Base-by-base conservation (phyloP, 768 basidiomycete species). In the Naematelia aurantialba region DNA sequence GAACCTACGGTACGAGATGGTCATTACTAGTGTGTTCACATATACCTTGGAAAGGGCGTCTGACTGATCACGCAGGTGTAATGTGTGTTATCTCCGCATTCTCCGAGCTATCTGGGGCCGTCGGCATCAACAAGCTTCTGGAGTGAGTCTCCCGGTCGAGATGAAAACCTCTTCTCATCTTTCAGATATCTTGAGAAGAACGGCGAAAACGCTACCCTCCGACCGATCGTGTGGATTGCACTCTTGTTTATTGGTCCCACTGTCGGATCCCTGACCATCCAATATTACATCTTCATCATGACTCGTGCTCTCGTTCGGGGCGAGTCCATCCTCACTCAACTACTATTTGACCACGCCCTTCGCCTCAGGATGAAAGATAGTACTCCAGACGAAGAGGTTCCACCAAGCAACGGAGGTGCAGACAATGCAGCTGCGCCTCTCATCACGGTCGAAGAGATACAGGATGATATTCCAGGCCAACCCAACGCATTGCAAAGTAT, bases 321-420 rank as follows among this genome's bases (percentile, higher is more conserved):
- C 3, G 84, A 87, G 67, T 80, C 78, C 29, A 75, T 87, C 62
- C 61, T 83, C 63, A 82, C 82, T 25, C 82, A 83, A 65, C 79
- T 91, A 5, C 85, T 92, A 70, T 93, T 92, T 78, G 88, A 89
- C 44, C 89, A 91, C 67, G 87, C 90, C 17, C 80, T 90, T 4
- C 81, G 85, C 27, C 83, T 88, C 45, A 81, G 87, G 29, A 79
- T 86, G 76, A 83, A 84, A 19, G 82, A 82, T 39, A 49, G 67
- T 44, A 63, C 64, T 5, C 69, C 69, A 10, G 72, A 70, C 17
- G 64, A 67, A n/a, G 59, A 58, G 49, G 59, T 56, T 56, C 52
- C 57, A 24, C 59, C 59, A n/a, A 50, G 56, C 42, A 58, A 49
- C 19, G 52, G 55, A 19, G 45, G 17, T n/a, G 12, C 26, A 27